phyloP scores from a whole-genome alignment of 1,139 yeast species.

The Candida sp. region DNA sequence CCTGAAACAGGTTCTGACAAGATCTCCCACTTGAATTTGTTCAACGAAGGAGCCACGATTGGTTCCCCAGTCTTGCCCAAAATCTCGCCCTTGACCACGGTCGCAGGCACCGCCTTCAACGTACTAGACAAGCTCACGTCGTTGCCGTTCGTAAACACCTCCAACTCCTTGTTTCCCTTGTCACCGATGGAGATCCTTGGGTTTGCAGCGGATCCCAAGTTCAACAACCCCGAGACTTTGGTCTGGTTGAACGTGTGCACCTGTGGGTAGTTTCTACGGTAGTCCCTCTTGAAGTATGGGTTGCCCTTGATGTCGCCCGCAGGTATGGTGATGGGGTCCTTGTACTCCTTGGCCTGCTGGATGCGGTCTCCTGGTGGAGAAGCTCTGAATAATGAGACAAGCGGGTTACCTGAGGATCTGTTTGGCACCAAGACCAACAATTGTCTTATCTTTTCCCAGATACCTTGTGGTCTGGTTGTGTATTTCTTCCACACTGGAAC shows the following conservation, averaged over 20 bases:
- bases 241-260: slow-evolving; percentile 71
- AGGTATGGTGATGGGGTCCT: slow-evolving; percentile 78
- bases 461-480: slow-evolving; percentile 80
- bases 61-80: slow-evolving; percentile 74
- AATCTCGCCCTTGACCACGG: slow-evolving; percentile 62
- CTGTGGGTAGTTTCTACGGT: slow-evolving; percentile 80
- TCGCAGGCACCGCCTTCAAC: slow-evolving; percentile 46
- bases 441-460: slow-evolving; percentile 80
- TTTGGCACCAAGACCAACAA: slow-evolving; percentile 72
- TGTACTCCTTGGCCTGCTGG: slow-evolving; percentile 57
- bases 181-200: slow-evolving; percentile 79
- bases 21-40: slow-evolving; percentile 61
- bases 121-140: slow-evolving; percentile 58
- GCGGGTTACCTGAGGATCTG: slow-evolving; percentile 86
- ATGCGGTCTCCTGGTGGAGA: slow-evolving; percentile 77
- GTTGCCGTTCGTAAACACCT: slow-evolving; percentile 42
- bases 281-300: slow-evolving; percentile 74
- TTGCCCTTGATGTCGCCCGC: slow-evolving; percentile 77
- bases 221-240: slow-evolving; percentile 73
- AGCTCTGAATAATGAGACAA: slow-evolving; percentile 68
- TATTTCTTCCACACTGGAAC: slow-evolving; percentile 86
- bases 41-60: slow-evolving; percentile 73
- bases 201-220: slow-evolving; percentile 63
- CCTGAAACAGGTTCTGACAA: slow-evolving; percentile 72
- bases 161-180: slow-evolving; percentile 72